Evolutionary conservation across 768 basidiomycete species (phyloP).

Genomic region (Omphalotus guepiniiformis): DNA sequence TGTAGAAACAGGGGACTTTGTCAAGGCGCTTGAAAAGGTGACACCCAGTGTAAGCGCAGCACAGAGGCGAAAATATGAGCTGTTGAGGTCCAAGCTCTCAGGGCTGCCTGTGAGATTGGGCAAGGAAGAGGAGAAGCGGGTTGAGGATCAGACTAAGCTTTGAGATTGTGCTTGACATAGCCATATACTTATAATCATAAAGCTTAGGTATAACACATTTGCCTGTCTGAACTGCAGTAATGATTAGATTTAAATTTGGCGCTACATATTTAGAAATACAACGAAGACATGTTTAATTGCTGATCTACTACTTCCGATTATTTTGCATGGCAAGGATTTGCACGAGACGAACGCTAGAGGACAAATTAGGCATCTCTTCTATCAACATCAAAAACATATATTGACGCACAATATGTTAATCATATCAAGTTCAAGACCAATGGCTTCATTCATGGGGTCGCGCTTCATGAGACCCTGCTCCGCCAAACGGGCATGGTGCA

Average conservation of each 20-base stretch:
- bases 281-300: not conserved
- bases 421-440: constrained; percentile 79
- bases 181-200: not conserved
- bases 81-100: constrained; percentile 76
- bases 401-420: constrained; percentile 79
- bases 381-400: not conserved
- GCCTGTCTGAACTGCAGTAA: too few species aligned
- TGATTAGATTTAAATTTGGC: too few species aligned
- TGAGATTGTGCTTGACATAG: not conserved
- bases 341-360: constrained; percentile 67
- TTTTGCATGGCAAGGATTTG: constrained; percentile 72
- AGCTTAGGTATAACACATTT: not conserved
- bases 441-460: constrained; percentile 77
- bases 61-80: constrained; percentile 82
- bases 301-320: constrained; percentile 45
- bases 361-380: constrained; percentile 3
- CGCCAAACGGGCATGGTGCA: constrained; percentile 70
- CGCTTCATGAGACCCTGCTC: constrained; percentile 61
- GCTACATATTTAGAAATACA: not conserved
- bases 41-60: constrained; percentile 78
- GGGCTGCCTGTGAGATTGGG: constrained; percentile 60
- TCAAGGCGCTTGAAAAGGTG: constrained; percentile 70
- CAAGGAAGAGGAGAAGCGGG: constrained; percentile 36
- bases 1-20: constrained; percentile 69
- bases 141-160: constrained; percentile 17